A percentile compares a stretch with the other conserved stretches of the same genome.
phyloP scores from a whole-genome alignment of 1,284 basidiomycete species.

The Mycena citricolor region DNA sequence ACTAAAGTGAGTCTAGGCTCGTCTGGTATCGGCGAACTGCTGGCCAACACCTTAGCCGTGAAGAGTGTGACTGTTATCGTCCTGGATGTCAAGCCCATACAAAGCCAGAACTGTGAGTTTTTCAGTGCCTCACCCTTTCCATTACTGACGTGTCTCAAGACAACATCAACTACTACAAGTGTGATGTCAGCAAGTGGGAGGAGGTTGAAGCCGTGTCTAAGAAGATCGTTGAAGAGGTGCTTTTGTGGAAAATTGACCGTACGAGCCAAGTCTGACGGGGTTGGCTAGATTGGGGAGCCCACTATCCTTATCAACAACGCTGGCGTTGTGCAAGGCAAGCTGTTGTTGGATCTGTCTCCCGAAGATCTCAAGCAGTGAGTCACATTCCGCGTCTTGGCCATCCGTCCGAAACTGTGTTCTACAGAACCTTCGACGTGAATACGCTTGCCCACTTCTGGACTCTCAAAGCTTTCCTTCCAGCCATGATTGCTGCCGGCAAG shows the following conservation, averaged over 20 bases:
- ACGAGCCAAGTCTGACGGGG: not conserved
- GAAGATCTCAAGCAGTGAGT: slow-evolving; percentile 80
- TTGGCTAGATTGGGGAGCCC: slow-evolving; percentile 74
- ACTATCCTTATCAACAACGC: slow-evolving; percentile 96
- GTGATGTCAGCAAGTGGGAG: slow-evolving; percentile 87
- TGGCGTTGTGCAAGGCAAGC: slow-evolving; percentile 90
- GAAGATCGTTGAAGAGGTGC: slow-evolving; percentile 73
- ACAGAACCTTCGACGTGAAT: slow-evolving; percentile 89
- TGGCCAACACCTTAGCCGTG: slow-evolving; percentile 81
- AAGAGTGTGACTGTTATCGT: slow-evolving; percentile 83
- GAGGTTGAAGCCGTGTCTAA: slow-evolving; percentile 74
- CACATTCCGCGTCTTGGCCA: slow-evolving; percentile 1
- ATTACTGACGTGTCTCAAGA: slow-evolving; percentile 41
- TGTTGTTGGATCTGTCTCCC: slow-evolving; percentile 75
- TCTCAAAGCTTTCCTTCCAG: slow-evolving; percentile 90
- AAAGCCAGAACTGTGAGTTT: slow-evolving; percentile 70
- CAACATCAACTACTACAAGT: slow-evolving; percentile 80
- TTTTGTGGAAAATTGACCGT: slow-evolving; percentile 21
- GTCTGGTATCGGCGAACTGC: slow-evolving; percentile 83
- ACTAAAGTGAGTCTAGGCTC: slow-evolving; percentile 53
- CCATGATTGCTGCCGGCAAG: slow-evolving; percentile 72
- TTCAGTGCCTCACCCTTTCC: slow-evolving; percentile 5
- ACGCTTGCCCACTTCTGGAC: slow-evolving; percentile 89
- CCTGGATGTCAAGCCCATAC: slow-evolving; percentile 77
- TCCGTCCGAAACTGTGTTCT: slow-evolving; percentile 1